Evolutionary conservation across 2,329 filamentous ascomycete genomes (phyloP).

Genomic region (Exophiala lecanii-corni): DNA sequence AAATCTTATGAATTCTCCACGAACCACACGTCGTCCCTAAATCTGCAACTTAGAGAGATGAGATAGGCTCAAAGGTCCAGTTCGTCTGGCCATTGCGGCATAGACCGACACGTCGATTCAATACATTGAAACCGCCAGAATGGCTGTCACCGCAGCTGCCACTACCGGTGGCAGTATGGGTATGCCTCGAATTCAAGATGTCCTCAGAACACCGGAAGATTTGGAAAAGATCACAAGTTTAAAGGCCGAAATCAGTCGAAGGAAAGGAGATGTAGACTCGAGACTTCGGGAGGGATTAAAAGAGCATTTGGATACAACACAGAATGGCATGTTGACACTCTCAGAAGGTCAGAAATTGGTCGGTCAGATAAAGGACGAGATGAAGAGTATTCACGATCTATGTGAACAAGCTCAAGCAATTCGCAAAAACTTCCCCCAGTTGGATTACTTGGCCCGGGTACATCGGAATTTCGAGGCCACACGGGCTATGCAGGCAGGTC

Average conservation of each 20-base stretch:
- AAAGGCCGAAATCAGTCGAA: constrained; percentile 88
- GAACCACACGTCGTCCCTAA: too few species aligned
- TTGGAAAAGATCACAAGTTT: constrained; percentile 89
- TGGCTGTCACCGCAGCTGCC: too few species aligned
- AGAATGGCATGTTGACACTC: constrained; percentile 85
- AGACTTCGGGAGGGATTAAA: constrained; percentile 83
- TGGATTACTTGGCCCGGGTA: constrained; percentile 48
- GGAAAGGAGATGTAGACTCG: constrained; percentile 85
- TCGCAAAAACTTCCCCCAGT: constrained; percentile 95
- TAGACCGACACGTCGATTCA: too few species aligned
- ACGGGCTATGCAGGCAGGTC: constrained; percentile 84
- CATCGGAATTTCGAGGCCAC: constrained; percentile 95
- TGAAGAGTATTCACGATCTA: constrained; percentile 96
- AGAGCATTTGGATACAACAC: constrained; percentile 90
- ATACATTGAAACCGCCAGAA: too few species aligned
- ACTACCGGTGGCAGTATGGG: constrained; percentile 56
- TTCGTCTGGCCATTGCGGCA: too few species aligned
- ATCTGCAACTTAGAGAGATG: too few species aligned
- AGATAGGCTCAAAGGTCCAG: too few species aligned
- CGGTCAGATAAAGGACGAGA: constrained; percentile 91
- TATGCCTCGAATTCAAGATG: constrained; percentile 76
- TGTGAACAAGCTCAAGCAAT: constrained; percentile 97
- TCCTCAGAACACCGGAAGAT: constrained; percentile 92
- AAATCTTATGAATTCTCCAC: too few species aligned
- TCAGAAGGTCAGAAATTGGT: constrained; percentile 88